Conservation (phyloP, 2,329 filamentous ascomycete species). For the Talaromyces sp. region DNA sequence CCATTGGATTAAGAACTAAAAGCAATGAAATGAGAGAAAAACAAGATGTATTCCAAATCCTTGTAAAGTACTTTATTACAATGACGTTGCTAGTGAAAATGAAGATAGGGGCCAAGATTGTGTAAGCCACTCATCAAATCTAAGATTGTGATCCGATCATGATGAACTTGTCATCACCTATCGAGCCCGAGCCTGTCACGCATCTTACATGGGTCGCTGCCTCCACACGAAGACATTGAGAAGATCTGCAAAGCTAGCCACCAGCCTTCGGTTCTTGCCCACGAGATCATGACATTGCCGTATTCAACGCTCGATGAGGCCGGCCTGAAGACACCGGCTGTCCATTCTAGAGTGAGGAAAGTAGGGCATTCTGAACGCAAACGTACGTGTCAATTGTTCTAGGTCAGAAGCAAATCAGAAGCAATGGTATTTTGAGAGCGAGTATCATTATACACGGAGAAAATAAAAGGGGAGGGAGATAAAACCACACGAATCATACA, state of each 20-base stretch:
- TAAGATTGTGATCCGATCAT: background rate
- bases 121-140: background rate
- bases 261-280: too few species aligned
- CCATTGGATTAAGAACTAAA: background rate
- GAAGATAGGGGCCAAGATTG: background rate
- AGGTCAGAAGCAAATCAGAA: background rate
- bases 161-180: background rate
- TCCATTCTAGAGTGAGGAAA: too few species aligned
- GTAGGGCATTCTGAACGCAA: too few species aligned
- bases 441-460: slow-evolving; percentile 10
- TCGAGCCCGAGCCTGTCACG: too few species aligned
- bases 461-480: background rate
- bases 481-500: slow-evolving; percentile 6
- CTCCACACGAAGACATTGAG: too few species aligned
- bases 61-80: background rate
- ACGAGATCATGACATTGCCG: too few species aligned
- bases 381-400: background rate
- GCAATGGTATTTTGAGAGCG: slow-evolving; percentile 3
- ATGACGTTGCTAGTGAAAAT: background rate
- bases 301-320: too few species aligned
- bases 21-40: too few species aligned
- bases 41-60: background rate
- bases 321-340: too few species aligned
- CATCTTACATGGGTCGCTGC: too few species aligned
- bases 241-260: too few species aligned